phyloP scores from a whole-genome alignment of 129 eudicot genomes.

The Chrysanthemum makinoi region DNA sequence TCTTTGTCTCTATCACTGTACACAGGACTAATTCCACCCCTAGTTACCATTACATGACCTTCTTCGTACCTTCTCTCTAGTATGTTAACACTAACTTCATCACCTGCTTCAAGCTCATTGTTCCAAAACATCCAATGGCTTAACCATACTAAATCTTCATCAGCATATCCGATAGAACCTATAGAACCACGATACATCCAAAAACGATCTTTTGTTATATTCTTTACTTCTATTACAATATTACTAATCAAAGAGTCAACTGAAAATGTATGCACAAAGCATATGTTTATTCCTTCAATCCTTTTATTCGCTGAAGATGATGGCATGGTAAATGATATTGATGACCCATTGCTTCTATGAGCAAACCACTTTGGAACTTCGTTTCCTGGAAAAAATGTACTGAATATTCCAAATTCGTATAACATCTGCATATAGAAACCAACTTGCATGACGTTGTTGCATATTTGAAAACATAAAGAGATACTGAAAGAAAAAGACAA shows the following conservation, averaged over 20 bases:
- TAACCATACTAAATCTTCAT: slow-evolving; percentile 4
- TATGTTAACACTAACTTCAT: slow-evolving; percentile 10
- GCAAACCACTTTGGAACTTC: slow-evolving; percentile 8
- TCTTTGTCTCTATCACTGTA: too few relatives aligned
- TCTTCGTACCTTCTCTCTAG: neutral
- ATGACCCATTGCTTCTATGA: neutral
- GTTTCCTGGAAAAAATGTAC: slow-evolving; percentile 18
- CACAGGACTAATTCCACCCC: too few relatives aligned
- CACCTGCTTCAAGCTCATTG: slow-evolving; percentile 20
- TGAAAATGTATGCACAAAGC: slow-evolving; percentile 5
- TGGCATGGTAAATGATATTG: neutral
- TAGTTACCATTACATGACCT: too few relatives aligned
- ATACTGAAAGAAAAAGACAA: neutral
- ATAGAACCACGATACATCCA: neutral
- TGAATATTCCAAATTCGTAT: slow-evolving; percentile 18
- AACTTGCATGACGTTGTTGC: neutral
- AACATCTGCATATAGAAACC: neutral
- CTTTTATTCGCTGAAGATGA: slow-evolving; percentile 9
- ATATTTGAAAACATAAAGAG: neutral
- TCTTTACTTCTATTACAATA: neutral
- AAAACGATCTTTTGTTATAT: neutral
- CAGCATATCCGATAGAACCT: slow-evolving; percentile 5
- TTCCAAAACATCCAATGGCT: slow-evolving; percentile 21
- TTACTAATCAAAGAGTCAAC: neutral
- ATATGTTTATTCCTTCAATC: neutral